phyloP scores from a whole-genome alignment of 345 rosid species.

The Boechera divaricarpa region DNA sequence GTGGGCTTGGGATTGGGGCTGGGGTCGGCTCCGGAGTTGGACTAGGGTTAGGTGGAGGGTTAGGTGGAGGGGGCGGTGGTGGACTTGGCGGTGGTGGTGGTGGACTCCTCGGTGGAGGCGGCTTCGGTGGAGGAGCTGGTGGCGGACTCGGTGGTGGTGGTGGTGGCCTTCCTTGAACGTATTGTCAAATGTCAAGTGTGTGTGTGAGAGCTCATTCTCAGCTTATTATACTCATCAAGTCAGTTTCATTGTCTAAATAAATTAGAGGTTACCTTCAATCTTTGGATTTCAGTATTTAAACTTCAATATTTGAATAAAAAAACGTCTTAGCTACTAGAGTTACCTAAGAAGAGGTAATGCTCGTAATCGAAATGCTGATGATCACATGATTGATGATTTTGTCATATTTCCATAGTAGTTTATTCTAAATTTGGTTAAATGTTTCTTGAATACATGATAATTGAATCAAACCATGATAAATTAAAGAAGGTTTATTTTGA shows the following conservation, averaged over 20 bases:
- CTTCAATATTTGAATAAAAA: not conserved
- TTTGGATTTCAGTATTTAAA: not conserved
- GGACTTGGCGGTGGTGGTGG: conserved; percentile 44
- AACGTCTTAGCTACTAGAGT: conserved; percentile 14
- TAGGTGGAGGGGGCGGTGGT: conserved; percentile 44
- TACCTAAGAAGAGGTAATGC: conserved; percentile 1
- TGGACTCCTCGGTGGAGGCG: conserved; percentile 49
- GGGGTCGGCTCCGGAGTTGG: conserved; percentile 39
- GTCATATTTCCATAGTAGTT: not conserved
- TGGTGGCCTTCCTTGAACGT: conserved; percentile 41
- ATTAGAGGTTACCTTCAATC: not conserved
- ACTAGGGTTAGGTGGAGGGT: conserved; percentile 42
- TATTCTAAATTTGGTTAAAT: not conserved
- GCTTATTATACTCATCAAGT: not conserved
- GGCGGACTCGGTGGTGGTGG: conserved; percentile 42
- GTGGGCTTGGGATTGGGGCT: conserved; percentile 40
- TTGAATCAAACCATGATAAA: conserved; percentile 6
- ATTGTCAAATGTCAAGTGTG: conserved; percentile 12
- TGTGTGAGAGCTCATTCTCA: conserved; percentile 28
- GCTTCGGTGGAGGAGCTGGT: conserved; percentile 38
- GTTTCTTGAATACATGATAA: not conserved
- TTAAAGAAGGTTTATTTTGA: conserved; percentile 7
- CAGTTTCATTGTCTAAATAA: conserved; percentile 23
- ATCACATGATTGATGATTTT: conserved; percentile 9
- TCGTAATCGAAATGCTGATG: conserved; percentile 14